Evolutionary conservation across 1,139 yeast species (phyloP).

Genomic region (Pneumocystis carinii): DNA sequence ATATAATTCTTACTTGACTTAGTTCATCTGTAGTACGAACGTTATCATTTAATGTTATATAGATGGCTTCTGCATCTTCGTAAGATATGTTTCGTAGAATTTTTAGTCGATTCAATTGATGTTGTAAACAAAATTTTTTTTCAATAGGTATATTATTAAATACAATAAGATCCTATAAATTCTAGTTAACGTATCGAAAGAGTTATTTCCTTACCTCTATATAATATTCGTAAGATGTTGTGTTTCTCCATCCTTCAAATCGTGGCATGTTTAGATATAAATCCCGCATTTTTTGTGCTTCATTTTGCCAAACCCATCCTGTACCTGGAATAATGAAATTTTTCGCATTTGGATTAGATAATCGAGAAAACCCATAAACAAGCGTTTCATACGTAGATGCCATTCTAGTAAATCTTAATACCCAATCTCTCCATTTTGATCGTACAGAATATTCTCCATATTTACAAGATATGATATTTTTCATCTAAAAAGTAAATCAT

Average conservation of each 20-base stretch:
- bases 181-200: conserved; percentile 12
- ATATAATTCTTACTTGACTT: conserved; percentile 15
- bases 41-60: conserved; percentile 12
- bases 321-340: conserved; percentile 21
- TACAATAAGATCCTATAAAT: conserved; percentile 17
- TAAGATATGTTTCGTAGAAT: conserved; percentile 17
- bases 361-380: conserved; percentile 20
- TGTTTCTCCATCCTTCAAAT: conserved; percentile 25
- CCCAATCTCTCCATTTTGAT: conserved; percentile 22
- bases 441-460: conserved; percentile 24
- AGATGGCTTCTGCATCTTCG: conserved; percentile 21
- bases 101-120: conserved; percentile 23
- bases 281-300: conserved; percentile 19
- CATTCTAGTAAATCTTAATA: conserved; percentile 23
- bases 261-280: conserved; percentile 20
- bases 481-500: conserved; percentile 9
- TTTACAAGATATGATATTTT: conserved; percentile 22
- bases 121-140: conserved; percentile 22
- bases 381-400: conserved; percentile 22
- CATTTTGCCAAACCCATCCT: conserved; percentile 24
- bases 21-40: conserved; percentile 21
- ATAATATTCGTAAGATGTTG: conserved; percentile 16
- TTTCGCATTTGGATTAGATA: conserved; percentile 21
- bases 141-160: conserved; percentile 19
- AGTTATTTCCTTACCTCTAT: background rate